Base-by-base conservation (phyloP, 108 stramenopile genomes). In the Bacterosira constricta region DNA sequence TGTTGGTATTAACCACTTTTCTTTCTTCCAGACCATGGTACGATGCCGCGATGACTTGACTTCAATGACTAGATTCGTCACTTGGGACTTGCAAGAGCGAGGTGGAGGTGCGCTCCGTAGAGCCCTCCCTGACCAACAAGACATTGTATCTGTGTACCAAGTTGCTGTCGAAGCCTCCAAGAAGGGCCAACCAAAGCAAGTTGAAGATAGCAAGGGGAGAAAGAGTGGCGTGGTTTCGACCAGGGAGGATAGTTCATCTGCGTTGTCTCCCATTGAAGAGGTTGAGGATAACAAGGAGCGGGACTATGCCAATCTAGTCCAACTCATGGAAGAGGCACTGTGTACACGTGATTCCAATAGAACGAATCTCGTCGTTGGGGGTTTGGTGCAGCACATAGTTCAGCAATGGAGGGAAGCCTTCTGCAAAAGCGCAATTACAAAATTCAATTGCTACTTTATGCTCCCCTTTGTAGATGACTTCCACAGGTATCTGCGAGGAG, bases 401-500 rank as follows among this genome's bases (percentile, higher is more conserved):
- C 63, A 82, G 27, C 78, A 87, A 60, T 96, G 96, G 96, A 80
- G 93, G 23, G 91, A 92, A 47, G 71, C 88, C 21, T 96, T 96
- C 66, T 89, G 88, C 39, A 80, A 81, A 64, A 87, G 81, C 26
- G 91, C 93, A 10, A 89, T 86, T 26, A 94, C 93, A 65, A 96
- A 96, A 83, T 95, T 94, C 83, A 96, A 96, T 77, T 96, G 92
- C 77, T 96, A 87, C 64, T 96, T 95, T 80, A 88, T 96, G 76
- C 83, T 96, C 50, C 93, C 96, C 4, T 95, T 96, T 67, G 86
- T 95, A 4, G 91, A 95, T 71, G 88, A 93, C 44, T 95, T 96
- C 67, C 92, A 92, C 42, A 80, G 81, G 49, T 93, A 81, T 63
- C 76, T 96, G 23, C 84, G 95, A 47, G 65, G 52, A 39, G 88